These are phyloP conservation scores for Xylariaceae sp. DNA, from an alignment of 2,329 filamentous ascomycete genomes.

Conservation along the genomic window DNA sequence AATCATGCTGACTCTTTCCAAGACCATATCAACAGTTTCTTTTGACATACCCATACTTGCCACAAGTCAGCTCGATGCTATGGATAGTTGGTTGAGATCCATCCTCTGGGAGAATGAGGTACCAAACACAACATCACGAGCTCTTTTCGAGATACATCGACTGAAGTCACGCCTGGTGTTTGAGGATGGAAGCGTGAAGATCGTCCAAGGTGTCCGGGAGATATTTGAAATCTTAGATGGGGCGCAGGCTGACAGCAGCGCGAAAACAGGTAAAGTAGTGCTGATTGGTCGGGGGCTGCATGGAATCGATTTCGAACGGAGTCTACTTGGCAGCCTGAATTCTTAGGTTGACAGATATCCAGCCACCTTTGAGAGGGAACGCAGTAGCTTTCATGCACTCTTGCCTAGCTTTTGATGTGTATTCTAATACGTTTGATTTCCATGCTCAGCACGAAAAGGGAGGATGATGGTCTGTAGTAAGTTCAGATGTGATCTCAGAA, in stretches of 20 bases:
- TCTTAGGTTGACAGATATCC: slow-evolving; percentile 1
- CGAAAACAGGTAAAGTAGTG: slow-evolving; percentile 53
- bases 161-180: slow-evolving; percentile 76
- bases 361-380: background rate
- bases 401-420: too few species aligned
- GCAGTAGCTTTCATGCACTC: too few species aligned
- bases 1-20: slow-evolving; percentile 17
- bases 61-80: slow-evolving; percentile 51
- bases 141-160: slow-evolving; percentile 75
- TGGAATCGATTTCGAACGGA: slow-evolving; percentile 49
- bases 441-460: too few species aligned
- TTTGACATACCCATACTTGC: slow-evolving; percentile 62
- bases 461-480: too few species aligned
- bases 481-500: too few species aligned
- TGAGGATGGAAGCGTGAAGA: slow-evolving; percentile 60
- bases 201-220: slow-evolving; percentile 89
- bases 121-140: slow-evolving; percentile 39
- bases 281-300: slow-evolving; percentile 57
- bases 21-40: slow-evolving; percentile 82
- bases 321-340: slow-evolving; percentile 20
- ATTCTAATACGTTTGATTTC: too few species aligned
- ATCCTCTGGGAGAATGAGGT: slow-evolving; percentile 77
- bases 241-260: slow-evolving; percentile 20
- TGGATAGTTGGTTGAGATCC: slow-evolving; percentile 80
- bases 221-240: slow-evolving; percentile 85